These are phyloP conservation scores for Kodamaea lidongshanica DNA, from an alignment of 805 yeast genomes.

Conservation along the genomic window DNA sequence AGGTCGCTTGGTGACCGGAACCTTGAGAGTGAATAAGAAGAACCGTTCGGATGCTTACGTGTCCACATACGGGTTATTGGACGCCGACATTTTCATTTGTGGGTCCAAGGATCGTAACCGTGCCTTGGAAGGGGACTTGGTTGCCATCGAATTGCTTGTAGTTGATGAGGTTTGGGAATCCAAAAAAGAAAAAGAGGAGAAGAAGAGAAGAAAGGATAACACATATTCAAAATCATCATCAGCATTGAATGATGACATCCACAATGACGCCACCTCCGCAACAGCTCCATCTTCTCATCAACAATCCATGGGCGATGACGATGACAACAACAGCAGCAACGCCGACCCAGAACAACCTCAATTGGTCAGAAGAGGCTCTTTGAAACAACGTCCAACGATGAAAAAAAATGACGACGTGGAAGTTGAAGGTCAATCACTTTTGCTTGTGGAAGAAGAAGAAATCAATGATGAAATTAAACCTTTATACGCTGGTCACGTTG, in stretches of 20 bases:
- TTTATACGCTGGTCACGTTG: slow-evolving; percentile 95
- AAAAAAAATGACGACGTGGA: slow-evolving; percentile 98
- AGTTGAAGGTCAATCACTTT: slow-evolving; percentile 93
- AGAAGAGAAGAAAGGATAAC: slow-evolving; percentile 80
- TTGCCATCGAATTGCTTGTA: slow-evolving; percentile 87
- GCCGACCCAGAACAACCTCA: slow-evolving; percentile 26
- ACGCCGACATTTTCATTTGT: slow-evolving; percentile 95
- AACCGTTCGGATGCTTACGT: slow-evolving; percentile 97
- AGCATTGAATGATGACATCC: slow-evolving; percentile 59
- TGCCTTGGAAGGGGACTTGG: slow-evolving; percentile 93
- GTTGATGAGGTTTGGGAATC: slow-evolving; percentile 98
- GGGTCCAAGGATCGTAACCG: slow-evolving; percentile 98
- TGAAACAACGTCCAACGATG: slow-evolving; percentile 93
- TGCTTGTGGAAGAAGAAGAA: slow-evolving; percentile 92
- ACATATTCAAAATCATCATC: slow-evolving; percentile 32
- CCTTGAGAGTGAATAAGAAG: slow-evolving; percentile 88
- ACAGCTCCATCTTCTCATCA: slow-evolving; percentile 9
- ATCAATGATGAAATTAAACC: slow-evolving; percentile 90
- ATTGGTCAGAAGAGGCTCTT: slow-evolving; percentile 73
- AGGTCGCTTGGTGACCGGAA: slow-evolving; percentile 89
- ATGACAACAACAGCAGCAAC: too few species aligned
- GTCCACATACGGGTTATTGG: slow-evolving; percentile 91
- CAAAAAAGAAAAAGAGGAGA: slow-evolving; percentile 94
- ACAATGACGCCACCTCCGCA: slow-evolving; percentile 71
- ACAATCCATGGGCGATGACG: slow-evolving; percentile 15